Evolutionary conservation across 805 yeast species (phyloP).

Genomic region (Blastobotrys muscicola): DNA sequence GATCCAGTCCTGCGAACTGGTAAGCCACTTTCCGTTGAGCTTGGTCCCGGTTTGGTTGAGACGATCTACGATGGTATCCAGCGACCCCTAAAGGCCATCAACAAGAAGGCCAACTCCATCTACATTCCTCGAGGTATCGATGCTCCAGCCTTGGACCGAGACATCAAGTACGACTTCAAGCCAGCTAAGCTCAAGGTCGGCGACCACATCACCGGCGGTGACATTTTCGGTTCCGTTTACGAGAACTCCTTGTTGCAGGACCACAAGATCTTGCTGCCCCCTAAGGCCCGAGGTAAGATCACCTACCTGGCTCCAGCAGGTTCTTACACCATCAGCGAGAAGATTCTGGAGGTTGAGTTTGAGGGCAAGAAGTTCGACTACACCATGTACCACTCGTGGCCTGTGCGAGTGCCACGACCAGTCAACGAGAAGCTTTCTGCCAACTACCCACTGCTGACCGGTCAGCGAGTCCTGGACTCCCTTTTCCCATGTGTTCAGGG

Average conservation of each 20-base stretch:
- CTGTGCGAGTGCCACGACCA: conserved; percentile 98
- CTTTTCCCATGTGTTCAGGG: conserved; percentile 99
- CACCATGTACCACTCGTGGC: conserved; percentile 98
- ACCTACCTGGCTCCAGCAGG: conserved; percentile 85
- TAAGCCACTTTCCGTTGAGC: conserved; percentile 95
- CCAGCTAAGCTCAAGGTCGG: conserved; percentile 79
- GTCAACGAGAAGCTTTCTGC: conserved; percentile 91
- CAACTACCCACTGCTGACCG: conserved; percentile 90
- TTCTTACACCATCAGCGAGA: conserved; percentile 82
- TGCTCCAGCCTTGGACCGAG: conserved; percentile 88
- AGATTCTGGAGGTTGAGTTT: conserved; percentile 87
- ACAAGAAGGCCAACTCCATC: conserved; percentile 78
- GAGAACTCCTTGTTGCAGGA: conserved; percentile 89
- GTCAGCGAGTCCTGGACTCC: conserved; percentile 97
- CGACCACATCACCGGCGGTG: conserved; percentile 98
- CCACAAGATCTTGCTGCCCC: conserved; percentile 93
- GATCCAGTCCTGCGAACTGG: conserved; percentile 98
- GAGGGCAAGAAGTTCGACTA: conserved; percentile 74
- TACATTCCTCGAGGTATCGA: conserved; percentile 98
- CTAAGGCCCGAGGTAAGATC: conserved; percentile 97
- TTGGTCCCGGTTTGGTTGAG: conserved; percentile 99
- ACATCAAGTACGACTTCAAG: conserved; percentile 71
- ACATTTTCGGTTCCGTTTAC: conserved; percentile 84
- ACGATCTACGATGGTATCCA: conserved; percentile 99
- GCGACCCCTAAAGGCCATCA: conserved; percentile 93